These are phyloP conservation scores for Tilletia setariae DNA, from an alignment of 1,284 basidiomycete genomes.

Conservation along the genomic window DNA sequence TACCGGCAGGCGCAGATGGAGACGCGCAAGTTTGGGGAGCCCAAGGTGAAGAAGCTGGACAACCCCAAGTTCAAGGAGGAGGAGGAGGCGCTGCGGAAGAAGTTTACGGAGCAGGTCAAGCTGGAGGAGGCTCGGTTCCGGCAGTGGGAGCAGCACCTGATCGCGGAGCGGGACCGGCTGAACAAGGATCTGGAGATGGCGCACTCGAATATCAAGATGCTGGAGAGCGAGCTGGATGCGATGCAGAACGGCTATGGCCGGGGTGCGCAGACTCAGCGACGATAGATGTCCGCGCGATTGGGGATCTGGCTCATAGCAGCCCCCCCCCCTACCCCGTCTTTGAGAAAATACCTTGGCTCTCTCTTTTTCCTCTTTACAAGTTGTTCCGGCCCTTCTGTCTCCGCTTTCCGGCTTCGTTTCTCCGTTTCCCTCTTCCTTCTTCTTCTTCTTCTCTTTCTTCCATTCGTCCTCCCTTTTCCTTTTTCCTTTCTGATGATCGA, in stretches of 20 bases:
- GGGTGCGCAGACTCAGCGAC: slow-evolving; percentile 3
- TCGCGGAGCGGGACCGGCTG: slow-evolving; percentile 53
- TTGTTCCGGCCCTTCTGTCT: too few species aligned
- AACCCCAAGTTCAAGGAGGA: slow-evolving; percentile 99
- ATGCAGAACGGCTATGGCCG: slow-evolving; percentile 16
- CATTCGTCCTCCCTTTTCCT: too few species aligned
- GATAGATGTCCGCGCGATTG: too few species aligned
- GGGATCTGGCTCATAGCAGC: too few species aligned
- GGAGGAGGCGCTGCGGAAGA: slow-evolving; percentile 89
- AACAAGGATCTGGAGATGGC: slow-evolving; percentile 54
- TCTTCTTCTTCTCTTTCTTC: too few species aligned
- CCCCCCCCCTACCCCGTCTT: too few species aligned
- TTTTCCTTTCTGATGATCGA: too few species aligned
- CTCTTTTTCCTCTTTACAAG: too few species aligned
- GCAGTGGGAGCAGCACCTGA: slow-evolving; percentile 92
- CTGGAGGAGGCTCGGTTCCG: slow-evolving; percentile 94
- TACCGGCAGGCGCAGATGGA: slow-evolving; percentile 99
- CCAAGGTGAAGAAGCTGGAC: slow-evolving; percentile 97
- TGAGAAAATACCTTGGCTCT: too few species aligned
- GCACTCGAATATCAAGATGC: slow-evolving; percentile 49
- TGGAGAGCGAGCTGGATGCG: slow-evolving; percentile 44
- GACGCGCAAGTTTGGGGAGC: slow-evolving; percentile 97
- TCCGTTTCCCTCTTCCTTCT: too few species aligned
- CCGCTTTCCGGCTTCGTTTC: too few species aligned
- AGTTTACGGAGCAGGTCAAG: slow-evolving; percentile 99